A percentile compares a stretch with the other conserved stretches of the same genome.
Conservation (phyloP, 345 rosid genomes). For the Iberis pinnata region DNA sequence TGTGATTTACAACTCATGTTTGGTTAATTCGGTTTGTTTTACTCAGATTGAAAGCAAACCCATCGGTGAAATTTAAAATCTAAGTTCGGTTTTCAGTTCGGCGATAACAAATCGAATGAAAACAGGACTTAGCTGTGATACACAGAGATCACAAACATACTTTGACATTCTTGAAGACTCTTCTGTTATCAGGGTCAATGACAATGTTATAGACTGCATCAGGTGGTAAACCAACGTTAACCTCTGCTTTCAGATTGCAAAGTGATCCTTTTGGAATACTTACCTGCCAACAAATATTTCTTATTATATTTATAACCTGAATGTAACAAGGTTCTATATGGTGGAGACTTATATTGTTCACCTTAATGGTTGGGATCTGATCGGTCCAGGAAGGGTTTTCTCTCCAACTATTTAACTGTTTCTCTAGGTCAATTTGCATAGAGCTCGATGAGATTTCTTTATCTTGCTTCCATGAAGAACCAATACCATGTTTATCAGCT, state of each 20-base stretch:
- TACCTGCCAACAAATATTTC: slow-evolving; percentile 54
- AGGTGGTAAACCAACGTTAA: slow-evolving; percentile 74
- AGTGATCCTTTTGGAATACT: slow-evolving; percentile 82
- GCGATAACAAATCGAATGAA: too few species aligned
- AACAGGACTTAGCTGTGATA: not conserved
- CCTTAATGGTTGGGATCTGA: slow-evolving; percentile 57
- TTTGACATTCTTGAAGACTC: slow-evolving; percentile 91
- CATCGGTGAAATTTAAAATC: too few species aligned
- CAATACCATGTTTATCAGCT: slow-evolving; percentile 31
- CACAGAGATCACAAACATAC: slow-evolving; percentile 28
- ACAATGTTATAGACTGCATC: slow-evolving; percentile 77
- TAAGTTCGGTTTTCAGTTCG: too few species aligned
- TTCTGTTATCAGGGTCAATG: slow-evolving; percentile 79
- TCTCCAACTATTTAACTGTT: slow-evolving; percentile 69
- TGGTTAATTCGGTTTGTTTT: too few species aligned
- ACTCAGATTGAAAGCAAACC: too few species aligned
- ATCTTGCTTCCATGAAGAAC: slow-evolving; percentile 35
- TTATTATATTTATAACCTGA: too few species aligned
- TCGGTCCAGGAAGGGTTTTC: slow-evolving; percentile 67
- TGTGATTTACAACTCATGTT: too few species aligned
- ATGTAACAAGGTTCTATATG: slow-evolving; percentile 10
- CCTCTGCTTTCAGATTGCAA: slow-evolving; percentile 60
- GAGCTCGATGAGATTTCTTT: slow-evolving; percentile 30
- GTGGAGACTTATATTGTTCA: slow-evolving; percentile 19
- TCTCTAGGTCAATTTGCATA: slow-evolving; percentile 44